A percentile compares a stretch with the other conserved stretches of the same genome.
Evolutionary conservation across 1,284 basidiomycete species (phyloP).

Genomic region (Tylopilus orsonianus): DNA sequence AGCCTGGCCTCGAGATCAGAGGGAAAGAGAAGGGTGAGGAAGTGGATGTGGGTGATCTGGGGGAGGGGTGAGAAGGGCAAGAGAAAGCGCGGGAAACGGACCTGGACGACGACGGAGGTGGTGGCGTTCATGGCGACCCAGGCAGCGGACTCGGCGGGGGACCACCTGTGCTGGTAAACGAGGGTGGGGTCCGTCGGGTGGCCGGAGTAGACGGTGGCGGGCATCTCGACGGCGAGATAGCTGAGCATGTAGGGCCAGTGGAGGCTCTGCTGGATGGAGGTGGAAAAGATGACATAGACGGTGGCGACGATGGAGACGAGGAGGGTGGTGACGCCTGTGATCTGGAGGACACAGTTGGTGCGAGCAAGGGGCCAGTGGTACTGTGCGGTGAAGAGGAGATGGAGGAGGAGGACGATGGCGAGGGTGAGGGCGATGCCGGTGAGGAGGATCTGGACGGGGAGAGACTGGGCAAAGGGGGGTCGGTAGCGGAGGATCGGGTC

Average conservation of each 20-base stretch:
- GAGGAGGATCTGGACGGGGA: slow-evolving; percentile 89
- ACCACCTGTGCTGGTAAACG: slow-evolving; percentile 55
- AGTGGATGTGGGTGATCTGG: slow-evolving; percentile 97
- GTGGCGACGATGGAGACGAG: slow-evolving; percentile 78
- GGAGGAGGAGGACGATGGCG: slow-evolving; percentile 84
- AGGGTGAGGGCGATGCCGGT: slow-evolving; percentile 88
- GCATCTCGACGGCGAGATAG: slow-evolving; percentile 84
- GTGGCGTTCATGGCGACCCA: slow-evolving; percentile 90
- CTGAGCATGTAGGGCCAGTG: slow-evolving; percentile 94
- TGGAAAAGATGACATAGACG: slow-evolving; percentile 69
- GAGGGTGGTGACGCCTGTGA: slow-evolving; percentile 79
- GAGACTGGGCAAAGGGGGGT: slow-evolving; percentile 79
- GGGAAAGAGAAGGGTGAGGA: slow-evolving; percentile 93
- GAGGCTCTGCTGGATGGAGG: slow-evolving; percentile 62
- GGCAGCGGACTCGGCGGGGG: slow-evolving; percentile 63
- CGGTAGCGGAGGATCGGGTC: slow-evolving; percentile 80
- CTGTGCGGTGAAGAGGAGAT: slow-evolving; percentile 92
- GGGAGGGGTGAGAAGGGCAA: background rate
- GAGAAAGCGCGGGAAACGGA: slow-evolving; percentile 34
- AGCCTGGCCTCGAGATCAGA: slow-evolving; percentile 89
- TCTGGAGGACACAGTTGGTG: slow-evolving; percentile 88
- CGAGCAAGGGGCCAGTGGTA: slow-evolving; percentile 95
- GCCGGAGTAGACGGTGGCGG: slow-evolving; percentile 35
- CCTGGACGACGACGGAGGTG: slow-evolving; percentile 84
- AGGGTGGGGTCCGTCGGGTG: slow-evolving; percentile 30